These are phyloP conservation scores for Acanthamoeba sp. DNA, from an alignment of 208 protist species.

Conservation along the genomic window DNA sequence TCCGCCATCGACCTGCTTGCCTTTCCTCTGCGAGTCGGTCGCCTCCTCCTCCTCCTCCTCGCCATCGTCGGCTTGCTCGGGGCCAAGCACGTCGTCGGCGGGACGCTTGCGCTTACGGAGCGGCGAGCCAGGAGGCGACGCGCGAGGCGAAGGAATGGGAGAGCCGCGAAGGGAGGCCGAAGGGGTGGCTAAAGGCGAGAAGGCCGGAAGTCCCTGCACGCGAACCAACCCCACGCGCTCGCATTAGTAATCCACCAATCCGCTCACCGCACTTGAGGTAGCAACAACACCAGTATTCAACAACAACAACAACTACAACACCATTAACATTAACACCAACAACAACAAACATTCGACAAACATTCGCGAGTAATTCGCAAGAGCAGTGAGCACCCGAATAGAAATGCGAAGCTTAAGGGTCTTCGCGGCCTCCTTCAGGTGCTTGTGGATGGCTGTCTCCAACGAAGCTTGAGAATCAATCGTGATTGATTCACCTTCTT, in stretches of 20 bases:
- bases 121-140: slow-evolving; percentile 19
- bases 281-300: no score
- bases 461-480: slow-evolving; percentile 17
- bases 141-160: slow-evolving; percentile 8
- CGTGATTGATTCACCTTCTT: slow-evolving; percentile 51
- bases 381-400: not conserved
- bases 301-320: no score
- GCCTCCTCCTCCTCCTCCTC: not conserved
- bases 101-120: slow-evolving; percentile 6
- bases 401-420: slow-evolving; percentile 31
- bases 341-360: no score
- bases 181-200: slow-evolving; percentile 12
- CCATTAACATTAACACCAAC: no score
- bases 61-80: not conserved
- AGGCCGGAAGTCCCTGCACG: not conserved
- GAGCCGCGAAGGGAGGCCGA: slow-evolving; percentile 2
- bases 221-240: no score
- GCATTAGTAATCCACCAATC: not conserved
- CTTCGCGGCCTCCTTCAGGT: not conserved
- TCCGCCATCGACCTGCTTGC: not conserved
- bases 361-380: not conserved
- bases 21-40: not conserved
- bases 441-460: slow-evolving; percentile 5
- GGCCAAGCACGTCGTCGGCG: not conserved
- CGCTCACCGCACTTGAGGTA: no score